Conservation (phyloP, 2,329 filamentous ascomycete genomes). For the Grosmannia huntii region DNA sequence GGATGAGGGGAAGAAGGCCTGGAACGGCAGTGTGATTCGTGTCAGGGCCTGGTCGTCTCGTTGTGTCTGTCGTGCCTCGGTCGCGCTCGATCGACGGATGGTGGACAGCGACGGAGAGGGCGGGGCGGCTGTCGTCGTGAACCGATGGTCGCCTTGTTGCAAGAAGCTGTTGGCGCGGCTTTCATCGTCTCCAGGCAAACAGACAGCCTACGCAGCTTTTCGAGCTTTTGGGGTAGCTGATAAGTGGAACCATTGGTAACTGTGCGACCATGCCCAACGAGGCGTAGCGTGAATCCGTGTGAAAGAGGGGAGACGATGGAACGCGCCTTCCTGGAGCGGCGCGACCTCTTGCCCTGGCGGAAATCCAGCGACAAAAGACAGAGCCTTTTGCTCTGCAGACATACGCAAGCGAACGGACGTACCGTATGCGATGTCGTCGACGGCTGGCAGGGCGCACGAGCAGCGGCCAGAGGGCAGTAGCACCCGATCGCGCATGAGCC, state of each 20-base stretch:
- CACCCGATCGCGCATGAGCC: conserved; percentile 21
- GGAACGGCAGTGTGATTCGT: not conserved
- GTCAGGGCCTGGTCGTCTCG: not conserved
- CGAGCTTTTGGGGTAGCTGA: conserved; percentile 7
- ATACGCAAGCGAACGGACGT: not conserved
- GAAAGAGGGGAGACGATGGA: not conserved
- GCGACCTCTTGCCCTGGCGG: not conserved
- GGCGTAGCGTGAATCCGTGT: not conserved
- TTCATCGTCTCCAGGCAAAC: conserved; percentile 16
- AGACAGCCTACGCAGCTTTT: conserved; percentile 15
- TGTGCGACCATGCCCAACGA: not conserved
- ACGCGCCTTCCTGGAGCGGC: conserved; percentile 11
- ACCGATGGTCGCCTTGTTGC: not conserved
- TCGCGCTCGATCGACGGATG: too few species aligned
- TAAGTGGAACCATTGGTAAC: not conserved
- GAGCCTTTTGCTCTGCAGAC: not conserved
- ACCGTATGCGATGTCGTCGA: conserved; percentile 27
- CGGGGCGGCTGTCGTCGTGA: not conserved
- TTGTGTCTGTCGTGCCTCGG: not conserved
- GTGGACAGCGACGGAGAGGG: too few species aligned
- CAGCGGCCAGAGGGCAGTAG: conserved; percentile 6
- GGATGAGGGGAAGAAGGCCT: conserved; percentile 8
- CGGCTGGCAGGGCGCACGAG: conserved; percentile 25
- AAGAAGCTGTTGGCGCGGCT: not conserved
- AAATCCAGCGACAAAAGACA: not conserved